A percentile compares a stretch with the other conserved stretches of the same genome.
Evolutionary conservation across 306 rosid genomes (phyloP).

Genomic region (Begonia fuchsioides): DNA sequence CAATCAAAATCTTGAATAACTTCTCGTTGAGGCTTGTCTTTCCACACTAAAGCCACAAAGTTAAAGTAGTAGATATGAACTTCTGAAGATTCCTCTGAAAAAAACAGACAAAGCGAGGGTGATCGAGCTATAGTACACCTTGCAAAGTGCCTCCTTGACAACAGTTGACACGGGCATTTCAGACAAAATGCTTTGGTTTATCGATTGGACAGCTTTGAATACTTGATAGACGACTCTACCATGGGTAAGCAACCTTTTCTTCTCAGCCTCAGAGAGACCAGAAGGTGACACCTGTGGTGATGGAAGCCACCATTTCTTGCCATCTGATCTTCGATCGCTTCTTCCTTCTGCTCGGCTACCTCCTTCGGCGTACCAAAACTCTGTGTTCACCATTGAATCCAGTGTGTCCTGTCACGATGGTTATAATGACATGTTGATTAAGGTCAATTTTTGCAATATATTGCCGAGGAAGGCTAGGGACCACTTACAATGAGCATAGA

Average conservation of each 20-base stretch:
- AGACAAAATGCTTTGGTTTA: conserved; percentile 60
- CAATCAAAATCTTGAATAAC: conserved; percentile 38
- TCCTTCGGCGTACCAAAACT: conserved; percentile 84
- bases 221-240: conserved; percentile 63
- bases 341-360: conserved; percentile 74
- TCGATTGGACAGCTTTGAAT: conserved; percentile 72
- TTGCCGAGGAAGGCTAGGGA: not conserved
- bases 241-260: conserved; percentile 42
- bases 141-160: conserved; percentile 53
- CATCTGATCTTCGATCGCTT: conserved; percentile 19
- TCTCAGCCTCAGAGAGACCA: conserved; percentile 63
- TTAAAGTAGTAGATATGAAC: not conserved
- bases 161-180: conserved; percentile 73
- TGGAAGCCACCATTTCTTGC: conserved; percentile 92
- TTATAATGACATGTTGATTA: not conserved
- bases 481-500: conserved; percentile 82
- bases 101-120: conserved; percentile 4
- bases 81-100: not conserved
- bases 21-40: conserved; percentile 64
- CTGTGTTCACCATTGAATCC: conserved; percentile 74
- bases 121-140: conserved; percentile 35
- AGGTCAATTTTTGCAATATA: not conserved
- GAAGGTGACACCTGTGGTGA: conserved; percentile 54
- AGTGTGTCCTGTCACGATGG: conserved; percentile 46
- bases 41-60: conserved; percentile 44